Evolutionary conservation across 768 basidiomycete genomes (phyloP).

Genomic region (Macrocybe gigantea): DNA sequence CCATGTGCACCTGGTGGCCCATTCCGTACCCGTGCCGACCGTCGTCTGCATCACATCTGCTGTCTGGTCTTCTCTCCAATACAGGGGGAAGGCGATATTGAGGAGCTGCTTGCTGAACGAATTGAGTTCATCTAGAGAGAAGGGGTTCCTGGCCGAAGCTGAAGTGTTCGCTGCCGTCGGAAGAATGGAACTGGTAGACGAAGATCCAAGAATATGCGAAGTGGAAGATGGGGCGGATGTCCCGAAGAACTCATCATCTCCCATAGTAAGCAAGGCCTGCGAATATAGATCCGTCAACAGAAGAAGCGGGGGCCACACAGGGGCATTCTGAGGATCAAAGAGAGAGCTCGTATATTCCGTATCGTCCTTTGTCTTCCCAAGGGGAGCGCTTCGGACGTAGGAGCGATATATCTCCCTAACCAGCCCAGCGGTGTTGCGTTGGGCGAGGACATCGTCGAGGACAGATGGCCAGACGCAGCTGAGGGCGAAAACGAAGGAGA

Average conservation of each 20-base stretch:
- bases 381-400: constrained; percentile 51
- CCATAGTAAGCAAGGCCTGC: constrained; percentile 83
- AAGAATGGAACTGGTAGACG: background rate
- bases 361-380: constrained; percentile 47
- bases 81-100: constrained; percentile 77
- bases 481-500: constrained; percentile 33
- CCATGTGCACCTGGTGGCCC: constrained; percentile 44
- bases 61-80: constrained; percentile 37
- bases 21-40: constrained; percentile 9
- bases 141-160: constrained; percentile 51
- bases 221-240: constrained; percentile 11
- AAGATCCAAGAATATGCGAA: background rate
- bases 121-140: constrained; percentile 76
- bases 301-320: constrained; percentile 62
- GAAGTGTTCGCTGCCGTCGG: background rate
- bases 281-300: constrained; percentile 79
- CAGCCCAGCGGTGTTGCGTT: constrained; percentile 48
- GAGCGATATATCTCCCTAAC: constrained; percentile 72
- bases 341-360: background rate
- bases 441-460: constrained; percentile 51
- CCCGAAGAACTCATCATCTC: constrained; percentile 95
- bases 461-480: constrained; percentile 57
- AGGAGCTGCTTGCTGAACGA: constrained; percentile 73
- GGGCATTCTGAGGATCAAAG: background rate
- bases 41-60: constrained; percentile 13